phyloP scores from a whole-genome alignment of 805 yeast genomes.

The Ogataea neopini region DNA sequence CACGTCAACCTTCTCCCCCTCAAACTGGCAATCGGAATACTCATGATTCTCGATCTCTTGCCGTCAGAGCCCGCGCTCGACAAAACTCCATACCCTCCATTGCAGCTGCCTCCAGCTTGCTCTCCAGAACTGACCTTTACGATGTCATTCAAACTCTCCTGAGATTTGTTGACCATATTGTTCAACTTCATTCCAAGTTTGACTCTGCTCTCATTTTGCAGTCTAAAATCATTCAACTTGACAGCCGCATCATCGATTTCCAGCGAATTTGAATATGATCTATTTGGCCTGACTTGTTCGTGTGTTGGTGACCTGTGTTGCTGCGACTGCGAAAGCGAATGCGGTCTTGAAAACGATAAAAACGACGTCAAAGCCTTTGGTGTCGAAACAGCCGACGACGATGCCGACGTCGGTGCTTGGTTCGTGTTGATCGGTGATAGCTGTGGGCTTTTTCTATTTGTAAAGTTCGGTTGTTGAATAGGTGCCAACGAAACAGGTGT shows the following conservation, averaged over 20 bases:
- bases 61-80: constrained; percentile 2
- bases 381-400: constrained; percentile 7
- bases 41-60: constrained; percentile 29
- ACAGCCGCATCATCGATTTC: constrained; percentile 32
- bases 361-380: constrained; percentile 4
- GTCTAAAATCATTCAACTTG: constrained; percentile 30
- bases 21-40: constrained; percentile 36
- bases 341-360: constrained; percentile 3
- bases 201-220: constrained; percentile 31
- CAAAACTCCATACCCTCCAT: background rate
- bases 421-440: constrained; percentile 13
- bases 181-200: constrained; percentile 32
- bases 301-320: background rate
- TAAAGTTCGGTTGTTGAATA: constrained; percentile 3
- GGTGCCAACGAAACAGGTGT: background rate
- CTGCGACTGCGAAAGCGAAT: constrained; percentile 4
- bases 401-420: constrained; percentile 2
- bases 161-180: constrained; percentile 27
- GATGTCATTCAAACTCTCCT: constrained; percentile 23
- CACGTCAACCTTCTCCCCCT: constrained; percentile 20
- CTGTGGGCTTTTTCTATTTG: constrained; percentile 12
- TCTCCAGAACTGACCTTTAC: background rate
- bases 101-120: background rate
- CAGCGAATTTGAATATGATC: constrained; percentile 15
- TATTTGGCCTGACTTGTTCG: constrained; percentile 1